A percentile compares a stretch with the other conserved stretches of the same genome.
Conservation (phyloP, 805 yeast species). For the Yamadazyma nakazawae region DNA sequence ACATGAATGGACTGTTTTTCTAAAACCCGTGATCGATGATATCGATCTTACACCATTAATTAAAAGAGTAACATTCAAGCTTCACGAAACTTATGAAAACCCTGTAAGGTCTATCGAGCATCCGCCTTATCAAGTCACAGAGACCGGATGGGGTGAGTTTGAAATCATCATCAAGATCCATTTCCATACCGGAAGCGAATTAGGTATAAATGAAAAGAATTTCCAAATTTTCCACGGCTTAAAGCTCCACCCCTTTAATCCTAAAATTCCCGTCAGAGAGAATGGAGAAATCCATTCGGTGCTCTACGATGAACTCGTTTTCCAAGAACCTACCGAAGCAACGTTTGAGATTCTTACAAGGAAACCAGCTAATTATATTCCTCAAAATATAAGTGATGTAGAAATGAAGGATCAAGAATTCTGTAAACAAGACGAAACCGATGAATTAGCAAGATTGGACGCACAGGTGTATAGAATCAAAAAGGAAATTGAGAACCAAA, state of each 20-base stretch:
- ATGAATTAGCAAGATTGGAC: constrained; percentile 41
- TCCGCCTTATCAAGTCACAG: constrained; percentile 94
- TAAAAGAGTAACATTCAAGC: constrained; percentile 87
- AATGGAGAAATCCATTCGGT: constrained; percentile 44
- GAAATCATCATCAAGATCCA: constrained; percentile 86
- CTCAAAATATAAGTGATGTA: constrained; percentile 31
- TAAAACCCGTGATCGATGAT: constrained; percentile 65
- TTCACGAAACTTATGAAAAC: constrained; percentile 90
- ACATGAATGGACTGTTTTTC: constrained; percentile 92
- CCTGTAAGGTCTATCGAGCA: constrained; percentile 80
- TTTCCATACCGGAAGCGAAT: constrained; percentile 73
- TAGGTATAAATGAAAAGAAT: constrained; percentile 71
- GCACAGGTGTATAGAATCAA: constrained; percentile 35
- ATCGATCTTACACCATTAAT: constrained; percentile 78
- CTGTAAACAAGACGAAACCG: constrained; percentile 37
- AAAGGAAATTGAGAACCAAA: constrained; percentile 40
- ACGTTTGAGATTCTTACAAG: constrained; percentile 75
- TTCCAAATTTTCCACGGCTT: constrained; percentile 83
- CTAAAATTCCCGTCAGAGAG: constrained; percentile 33
- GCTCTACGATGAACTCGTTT: constrained; percentile 85
- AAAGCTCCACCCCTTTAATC: constrained; percentile 84
- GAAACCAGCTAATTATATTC: constrained; percentile 59
- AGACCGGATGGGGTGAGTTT: constrained; percentile 99
- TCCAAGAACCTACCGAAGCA: constrained; percentile 91
- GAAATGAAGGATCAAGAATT: constrained; percentile 40